Evolutionary conservation across 2,329 filamentous ascomycete species (phyloP).

Genomic region (Hypoxylon sp.): DNA sequence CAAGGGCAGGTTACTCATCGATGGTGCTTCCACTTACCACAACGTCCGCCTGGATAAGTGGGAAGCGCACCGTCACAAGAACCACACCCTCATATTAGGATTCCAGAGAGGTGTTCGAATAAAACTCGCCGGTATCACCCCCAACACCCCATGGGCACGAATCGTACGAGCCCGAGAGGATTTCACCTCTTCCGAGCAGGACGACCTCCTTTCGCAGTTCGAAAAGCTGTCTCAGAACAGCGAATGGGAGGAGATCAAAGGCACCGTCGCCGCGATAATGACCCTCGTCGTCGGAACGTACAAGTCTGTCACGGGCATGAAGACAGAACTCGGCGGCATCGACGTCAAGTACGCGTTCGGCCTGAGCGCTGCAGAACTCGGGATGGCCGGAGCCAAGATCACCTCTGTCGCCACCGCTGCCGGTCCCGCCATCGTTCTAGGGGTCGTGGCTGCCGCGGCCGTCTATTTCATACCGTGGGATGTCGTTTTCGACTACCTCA

Average conservation of each 20-base stretch:
- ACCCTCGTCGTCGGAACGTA: slow-evolving; percentile 14
- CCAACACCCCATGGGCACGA: slow-evolving; percentile 10
- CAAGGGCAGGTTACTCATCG: slow-evolving; percentile 8
- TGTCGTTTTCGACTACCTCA: slow-evolving; percentile 7
- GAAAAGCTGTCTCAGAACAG: slow-evolving; percentile 6
- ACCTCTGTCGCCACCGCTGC: slow-evolving; percentile 6
- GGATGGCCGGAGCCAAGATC: slow-evolving; percentile 4
- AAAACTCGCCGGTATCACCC: not conserved
- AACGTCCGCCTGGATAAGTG: slow-evolving; percentile 3
- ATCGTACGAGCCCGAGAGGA: slow-evolving; percentile 9
- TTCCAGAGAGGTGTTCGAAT: slow-evolving; percentile 12
- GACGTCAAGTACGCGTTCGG: slow-evolving; percentile 16
- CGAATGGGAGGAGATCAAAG: slow-evolving; percentile 6
- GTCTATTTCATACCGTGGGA: slow-evolving; percentile 19
- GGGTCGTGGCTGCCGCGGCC: slow-evolving; percentile 1
- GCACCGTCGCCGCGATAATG: slow-evolving; percentile 6
- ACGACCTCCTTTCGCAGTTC: slow-evolving; percentile 11
- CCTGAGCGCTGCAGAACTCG: slow-evolving; percentile 1
- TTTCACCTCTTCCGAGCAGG: slow-evolving; percentile 2
- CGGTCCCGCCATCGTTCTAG: slow-evolving; percentile 6
- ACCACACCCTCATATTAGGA: slow-evolving; percentile 13
- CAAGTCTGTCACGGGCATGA: slow-evolving; percentile 13
- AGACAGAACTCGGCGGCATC: not conserved
- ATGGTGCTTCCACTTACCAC: slow-evolving; percentile 16
- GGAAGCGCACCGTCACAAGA: slow-evolving; percentile 17